Conservation (phyloP, 805 yeast species). For the Sugiyamaella smithiae region DNA sequence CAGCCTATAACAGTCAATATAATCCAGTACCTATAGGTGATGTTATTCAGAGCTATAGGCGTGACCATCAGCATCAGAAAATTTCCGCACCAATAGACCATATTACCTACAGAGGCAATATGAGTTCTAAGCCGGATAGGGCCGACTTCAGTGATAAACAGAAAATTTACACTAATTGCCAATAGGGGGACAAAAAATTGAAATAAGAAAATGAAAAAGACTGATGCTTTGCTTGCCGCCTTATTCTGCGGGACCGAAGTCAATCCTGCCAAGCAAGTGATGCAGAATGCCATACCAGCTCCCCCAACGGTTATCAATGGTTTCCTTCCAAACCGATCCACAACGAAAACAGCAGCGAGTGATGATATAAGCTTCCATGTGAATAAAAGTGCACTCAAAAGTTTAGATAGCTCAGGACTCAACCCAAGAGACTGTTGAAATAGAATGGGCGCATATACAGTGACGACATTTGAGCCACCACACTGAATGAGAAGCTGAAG, state of each 20-base stretch:
- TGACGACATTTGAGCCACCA: slow-evolving; percentile 18
- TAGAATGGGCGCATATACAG: slow-evolving; percentile 19
- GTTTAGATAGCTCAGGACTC: slow-evolving; percentile 2
- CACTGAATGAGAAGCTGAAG: slow-evolving; percentile 16
- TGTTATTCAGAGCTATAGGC: slow-evolving; percentile 49
- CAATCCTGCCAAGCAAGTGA: slow-evolving; percentile 13
- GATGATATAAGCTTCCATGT: slow-evolving; percentile 15
- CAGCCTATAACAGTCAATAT: slow-evolving; percentile 47
- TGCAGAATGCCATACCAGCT: slow-evolving; percentile 7
- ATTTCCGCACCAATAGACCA: slow-evolving; percentile 43
- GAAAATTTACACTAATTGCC: slow-evolving; percentile 15
- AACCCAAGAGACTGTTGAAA: slow-evolving; percentile 14
- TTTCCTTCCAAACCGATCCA: slow-evolving; percentile 13
- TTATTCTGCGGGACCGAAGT: slow-evolving; percentile 16
- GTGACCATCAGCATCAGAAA: slow-evolving; percentile 53
- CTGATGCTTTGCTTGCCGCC: slow-evolving; percentile 19
- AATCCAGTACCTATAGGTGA: slow-evolving; percentile 54
- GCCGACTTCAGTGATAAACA: slow-evolving; percentile 55
- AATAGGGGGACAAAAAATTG: slow-evolving; percentile 18
- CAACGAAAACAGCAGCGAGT: slow-evolving; percentile 6
- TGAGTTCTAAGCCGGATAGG: slow-evolving; percentile 44
- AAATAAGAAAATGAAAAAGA: slow-evolving; percentile 17
- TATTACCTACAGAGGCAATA: slow-evolving; percentile 50
- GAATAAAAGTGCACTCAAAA: slow-evolving; percentile 15
- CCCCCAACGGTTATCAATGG: slow-evolving; percentile 5